Conservation (phyloP, 768 basidiomycete species). For the Boletus eberwhitei region DNA sequence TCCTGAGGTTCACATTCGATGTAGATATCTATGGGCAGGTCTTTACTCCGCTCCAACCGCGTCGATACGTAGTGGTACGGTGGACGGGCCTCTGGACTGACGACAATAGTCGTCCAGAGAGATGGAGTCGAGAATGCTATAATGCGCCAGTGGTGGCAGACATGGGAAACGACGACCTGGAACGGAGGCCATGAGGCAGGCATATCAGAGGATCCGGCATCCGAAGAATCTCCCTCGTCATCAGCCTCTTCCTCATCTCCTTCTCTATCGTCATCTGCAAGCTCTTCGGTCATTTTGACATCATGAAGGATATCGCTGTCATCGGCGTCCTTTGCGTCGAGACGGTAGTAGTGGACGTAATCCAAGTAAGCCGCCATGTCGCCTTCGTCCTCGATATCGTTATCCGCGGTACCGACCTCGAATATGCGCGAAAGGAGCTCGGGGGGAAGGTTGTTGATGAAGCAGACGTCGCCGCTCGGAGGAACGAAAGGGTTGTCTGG, state of each 20-base stretch:
- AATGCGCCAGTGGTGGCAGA: constrained; percentile 59
- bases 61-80: constrained; percentile 42
- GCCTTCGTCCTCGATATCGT: constrained; percentile 36
- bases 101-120: constrained; percentile 50
- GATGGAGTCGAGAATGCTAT: constrained; percentile 49
- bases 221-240: constrained; percentile 2
- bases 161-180: constrained; percentile 56
- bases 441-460: constrained; percentile 50
- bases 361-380: constrained; percentile 15
- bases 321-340: constrained; percentile 35
- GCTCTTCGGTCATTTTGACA: not conserved
- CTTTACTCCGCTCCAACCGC: constrained; percentile 54
- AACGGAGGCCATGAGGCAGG: constrained; percentile 32
- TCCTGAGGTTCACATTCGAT: constrained; percentile 43
- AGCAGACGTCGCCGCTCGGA: constrained; percentile 40
- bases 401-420: constrained; percentile 41
- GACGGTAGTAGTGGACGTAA: constrained; percentile 7
- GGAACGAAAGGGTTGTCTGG: constrained; percentile 48
- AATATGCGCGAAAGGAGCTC: constrained; percentile 60
- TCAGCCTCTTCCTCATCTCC: not conserved
- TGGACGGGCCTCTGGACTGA: constrained; percentile 26
- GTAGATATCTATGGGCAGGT: constrained; percentile 50
- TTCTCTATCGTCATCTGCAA: not conserved
- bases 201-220: not conserved
- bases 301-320: constrained; percentile 13